Evolutionary conservation across 129 eudicot genomes (phyloP).

Genomic region (Smallanthus sonchifolius): DNA sequence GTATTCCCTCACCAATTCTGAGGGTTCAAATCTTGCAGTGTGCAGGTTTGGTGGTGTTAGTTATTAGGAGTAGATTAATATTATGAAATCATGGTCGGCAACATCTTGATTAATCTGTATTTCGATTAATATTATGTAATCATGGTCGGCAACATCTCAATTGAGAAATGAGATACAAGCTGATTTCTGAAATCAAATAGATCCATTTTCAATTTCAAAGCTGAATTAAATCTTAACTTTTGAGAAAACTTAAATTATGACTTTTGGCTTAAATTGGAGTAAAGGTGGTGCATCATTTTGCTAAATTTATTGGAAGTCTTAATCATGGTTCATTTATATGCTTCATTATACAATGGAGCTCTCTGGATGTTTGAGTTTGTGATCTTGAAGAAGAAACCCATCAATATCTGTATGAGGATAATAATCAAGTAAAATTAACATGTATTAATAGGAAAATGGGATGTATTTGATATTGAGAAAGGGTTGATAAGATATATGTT

Average conservation of each 20-base stretch:
- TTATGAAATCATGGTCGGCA: constrained; percentile 1
- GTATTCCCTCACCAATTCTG: no score
- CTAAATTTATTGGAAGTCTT: not conserved
- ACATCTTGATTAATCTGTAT: not conserved
- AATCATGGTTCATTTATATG: not conserved
- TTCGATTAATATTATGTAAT: not conserved
- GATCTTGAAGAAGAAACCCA: not conserved
- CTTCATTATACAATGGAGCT: not conserved
- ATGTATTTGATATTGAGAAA: not conserved
- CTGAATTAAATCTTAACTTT: not conserved
- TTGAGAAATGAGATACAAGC: not conserved
- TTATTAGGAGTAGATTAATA: not conserved
- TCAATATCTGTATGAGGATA: not conserved
- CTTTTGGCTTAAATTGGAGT: not conserved
- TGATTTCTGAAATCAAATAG: not conserved
- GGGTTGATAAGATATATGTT: not conserved
- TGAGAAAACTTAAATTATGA: not conserved
- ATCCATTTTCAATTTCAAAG: constrained; percentile 12
- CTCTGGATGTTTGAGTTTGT: not conserved
- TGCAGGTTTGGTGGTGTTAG: no score
- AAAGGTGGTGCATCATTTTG: not conserved
- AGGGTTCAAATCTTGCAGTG: no score
- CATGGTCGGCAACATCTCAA: not conserved
- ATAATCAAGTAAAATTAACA: not conserved
- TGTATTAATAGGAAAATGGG: not conserved